Evolutionary conservation across 768 basidiomycete genomes (phyloP).

Genomic region (Panus rudis): DNA sequence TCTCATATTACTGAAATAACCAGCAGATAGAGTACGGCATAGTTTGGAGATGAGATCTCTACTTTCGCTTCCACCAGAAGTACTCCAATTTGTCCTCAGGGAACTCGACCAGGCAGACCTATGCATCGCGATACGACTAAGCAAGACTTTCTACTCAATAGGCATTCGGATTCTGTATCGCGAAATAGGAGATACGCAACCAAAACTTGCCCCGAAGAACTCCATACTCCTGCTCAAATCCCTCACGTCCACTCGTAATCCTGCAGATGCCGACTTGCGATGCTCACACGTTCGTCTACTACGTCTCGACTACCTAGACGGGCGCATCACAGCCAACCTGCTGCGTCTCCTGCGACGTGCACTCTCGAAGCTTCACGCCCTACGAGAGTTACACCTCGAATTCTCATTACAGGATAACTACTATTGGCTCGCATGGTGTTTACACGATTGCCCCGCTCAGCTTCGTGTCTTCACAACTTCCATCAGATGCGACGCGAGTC

Average conservation of each 20-base stretch:
- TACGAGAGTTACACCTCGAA: constrained; percentile 43
- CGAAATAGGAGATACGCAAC: constrained; percentile 27
- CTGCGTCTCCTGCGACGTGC: constrained; percentile 42
- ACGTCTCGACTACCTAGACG: constrained; percentile 35
- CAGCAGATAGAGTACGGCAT: no score
- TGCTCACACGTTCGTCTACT: constrained; percentile 36
- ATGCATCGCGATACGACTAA: constrained; percentile 17
- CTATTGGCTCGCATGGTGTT: constrained; percentile 40
- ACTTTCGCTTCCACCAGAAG: constrained; percentile 34
- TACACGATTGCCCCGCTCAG: constrained; percentile 35
- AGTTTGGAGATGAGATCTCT: no score
- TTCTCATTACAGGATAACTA: constrained; percentile 31
- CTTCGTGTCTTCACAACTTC: constrained; percentile 48
- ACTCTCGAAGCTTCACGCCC: constrained; percentile 32
- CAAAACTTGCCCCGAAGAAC: constrained; percentile 13
- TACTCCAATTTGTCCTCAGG: constrained; percentile 26
- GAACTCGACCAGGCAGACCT: constrained; percentile 24
- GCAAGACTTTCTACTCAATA: constrained; percentile 20
- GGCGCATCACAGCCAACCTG: constrained; percentile 38
- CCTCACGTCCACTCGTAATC: constrained; percentile 31
- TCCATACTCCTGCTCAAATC: constrained; percentile 33
- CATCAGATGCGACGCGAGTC: constrained; percentile 40
- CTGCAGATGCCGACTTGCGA: constrained; percentile 21
- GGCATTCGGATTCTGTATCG: constrained; percentile 30
- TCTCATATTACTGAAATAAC: no score